Evolutionary conservation across 306 rosid genomes (phyloP), one percentile per base, ranked within the genome.

Genomic region (Gleditsia sinensis): DNA sequence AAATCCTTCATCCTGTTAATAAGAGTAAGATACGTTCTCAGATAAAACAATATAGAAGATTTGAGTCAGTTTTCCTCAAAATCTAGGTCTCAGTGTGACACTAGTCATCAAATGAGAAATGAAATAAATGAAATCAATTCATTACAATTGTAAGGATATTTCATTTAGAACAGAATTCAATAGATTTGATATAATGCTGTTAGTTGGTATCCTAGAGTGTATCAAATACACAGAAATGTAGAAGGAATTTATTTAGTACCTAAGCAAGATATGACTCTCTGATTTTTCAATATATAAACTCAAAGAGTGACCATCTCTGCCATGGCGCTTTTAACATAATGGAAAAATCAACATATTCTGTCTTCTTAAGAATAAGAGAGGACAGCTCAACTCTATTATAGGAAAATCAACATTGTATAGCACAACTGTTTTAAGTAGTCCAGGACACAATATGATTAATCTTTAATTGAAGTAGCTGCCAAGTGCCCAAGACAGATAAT

Each of bases 1-100:
- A 85, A 93, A 93, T 49, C 85, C 98, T 40, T 82, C 96, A 71
- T 89, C 98, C 98, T 93, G 88, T 64, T 43, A 55, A 20, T 46
- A 45, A 60, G 70, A 51, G 27, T 60, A 5, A 49, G 56, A 80
- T 19, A 25, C 59, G 62, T 66, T 17, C 21, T n/a, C 50, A 67
- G 50, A 30, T 19, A 17, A 65, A 77, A 51, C 42, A 63, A 71
- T 32, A 20, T 24, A 20, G 16, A 66, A 49, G 63, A 42, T 68
- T 20, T 24, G 30, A 65, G 50, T 66, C 72, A 51, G 17, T 71
- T 71, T 54, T 79, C 34, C 54, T 19, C n/a, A 28, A 75, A 64
- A 57, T 65, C 34, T 3, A 37, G 16, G 76, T 13, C 28, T 24
- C 8, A 51, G 20, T 8, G 13, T 20, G 20, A 8, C 11, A 51